These are phyloP conservation scores for Pseudocercospora cruenta DNA, from an alignment of 2,329 filamentous ascomycete genomes.

Conservation along the genomic window DNA sequence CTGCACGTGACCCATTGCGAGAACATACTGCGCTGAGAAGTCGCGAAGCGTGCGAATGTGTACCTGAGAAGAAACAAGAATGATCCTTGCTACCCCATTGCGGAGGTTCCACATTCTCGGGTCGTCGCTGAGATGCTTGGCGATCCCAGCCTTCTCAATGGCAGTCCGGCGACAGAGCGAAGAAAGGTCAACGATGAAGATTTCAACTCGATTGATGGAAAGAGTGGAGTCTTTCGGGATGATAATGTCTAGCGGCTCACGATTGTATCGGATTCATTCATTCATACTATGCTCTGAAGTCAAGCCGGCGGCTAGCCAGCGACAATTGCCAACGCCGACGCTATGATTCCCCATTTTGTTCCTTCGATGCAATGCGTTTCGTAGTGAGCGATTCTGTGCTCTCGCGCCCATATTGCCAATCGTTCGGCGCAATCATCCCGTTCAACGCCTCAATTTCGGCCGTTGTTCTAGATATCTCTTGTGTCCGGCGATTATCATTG, in stretches of 20 bases:
- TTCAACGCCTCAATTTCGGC: background rate
- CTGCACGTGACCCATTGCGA: no score
- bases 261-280: background rate
- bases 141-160: no score
- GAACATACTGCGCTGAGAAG: no score
- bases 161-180: no score
- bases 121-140: no score
- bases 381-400: background rate
- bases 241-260: background rate
- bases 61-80: no score
- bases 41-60: no score
- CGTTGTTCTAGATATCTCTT: background rate
- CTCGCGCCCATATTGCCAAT: background rate
- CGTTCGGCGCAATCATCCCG: no score
- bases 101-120: no score
- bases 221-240: background rate
- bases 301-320: background rate
- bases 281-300: constrained; percentile 3
- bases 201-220: background rate
- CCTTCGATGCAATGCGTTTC: background rate
- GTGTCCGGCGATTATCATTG: no score
- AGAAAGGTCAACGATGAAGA: no score
- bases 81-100: no score
- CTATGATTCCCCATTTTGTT: background rate
- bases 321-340: constrained; percentile 2